Conservation (phyloP, 139 green algal genomes). For the Chlamydomonas sphaeroides region DNA sequence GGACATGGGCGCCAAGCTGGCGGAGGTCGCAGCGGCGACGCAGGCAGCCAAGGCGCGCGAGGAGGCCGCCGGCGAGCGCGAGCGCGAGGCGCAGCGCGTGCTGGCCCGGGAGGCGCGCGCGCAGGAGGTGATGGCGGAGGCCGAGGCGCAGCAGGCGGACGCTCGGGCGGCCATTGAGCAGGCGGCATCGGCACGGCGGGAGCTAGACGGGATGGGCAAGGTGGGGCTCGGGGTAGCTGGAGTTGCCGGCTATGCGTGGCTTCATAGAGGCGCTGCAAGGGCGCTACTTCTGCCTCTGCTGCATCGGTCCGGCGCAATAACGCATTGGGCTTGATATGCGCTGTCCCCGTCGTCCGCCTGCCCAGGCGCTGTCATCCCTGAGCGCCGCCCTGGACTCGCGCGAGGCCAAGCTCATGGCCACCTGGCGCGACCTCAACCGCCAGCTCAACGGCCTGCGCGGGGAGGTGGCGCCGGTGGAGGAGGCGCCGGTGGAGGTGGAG, state of each 20-base stretch:
- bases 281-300: too few relatives aligned
- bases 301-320: too few relatives aligned
- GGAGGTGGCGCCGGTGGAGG: conserved; percentile 13
- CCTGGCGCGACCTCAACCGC: conserved; percentile 32
- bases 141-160: background rate
- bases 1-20: background rate
- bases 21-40: conserved; percentile 4
- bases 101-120: background rate
- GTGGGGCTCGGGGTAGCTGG: background rate
- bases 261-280: too few relatives aligned
- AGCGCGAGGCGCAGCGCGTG: conserved; percentile 16
- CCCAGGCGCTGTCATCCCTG: conserved; percentile 11
- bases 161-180: conserved; percentile 12
- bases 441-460: conserved; percentile 30
- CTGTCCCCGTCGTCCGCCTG: too few relatives aligned
- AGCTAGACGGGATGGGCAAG: conserved; percentile 8
- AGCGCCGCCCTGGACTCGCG: conserved; percentile 18
- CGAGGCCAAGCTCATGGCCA: conserved; percentile 40
- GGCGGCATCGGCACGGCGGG: background rate
- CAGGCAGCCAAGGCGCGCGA: conserved; percentile 31
- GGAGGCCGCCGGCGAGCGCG: conserved; percentile 28
- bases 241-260: too few relatives aligned
- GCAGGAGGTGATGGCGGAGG: conserved; percentile 7
- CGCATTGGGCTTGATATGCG: too few relatives aligned
- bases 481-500: background rate